A percentile compares a stretch with the other conserved stretches of the same genome.
Conservation (phyloP, 371 early-diverging fungal species). For the Mortierella sp. region DNA sequence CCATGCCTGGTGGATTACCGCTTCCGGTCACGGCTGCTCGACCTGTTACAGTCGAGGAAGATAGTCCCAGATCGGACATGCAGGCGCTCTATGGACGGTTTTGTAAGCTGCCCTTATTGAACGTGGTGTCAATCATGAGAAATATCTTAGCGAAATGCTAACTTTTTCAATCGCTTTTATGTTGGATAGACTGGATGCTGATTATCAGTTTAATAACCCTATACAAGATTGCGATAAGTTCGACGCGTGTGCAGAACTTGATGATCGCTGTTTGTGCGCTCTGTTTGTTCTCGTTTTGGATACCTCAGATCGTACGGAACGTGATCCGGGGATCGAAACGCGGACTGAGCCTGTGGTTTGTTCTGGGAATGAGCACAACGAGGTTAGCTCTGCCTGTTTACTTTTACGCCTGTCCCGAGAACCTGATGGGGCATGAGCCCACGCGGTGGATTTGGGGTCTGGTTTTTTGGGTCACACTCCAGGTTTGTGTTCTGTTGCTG, state of each 20-base stretch:
- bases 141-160: background rate
- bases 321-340: conserved; percentile 70
- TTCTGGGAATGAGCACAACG: conserved; percentile 71
- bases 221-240: conserved; percentile 71
- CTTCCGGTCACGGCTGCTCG: conserved; percentile 44
- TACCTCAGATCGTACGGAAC: conserved; percentile 82
- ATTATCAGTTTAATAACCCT: conserved; percentile 73
- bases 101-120: conserved; percentile 59
- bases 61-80: conserved; percentile 54
- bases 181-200: conserved; percentile 63
- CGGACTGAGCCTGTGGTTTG: conserved; percentile 69
- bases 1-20: conserved; percentile 48
- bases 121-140: no score
- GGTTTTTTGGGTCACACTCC: conserved; percentile 67
- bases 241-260: conserved; percentile 63
- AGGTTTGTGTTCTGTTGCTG: conserved; percentile 68
- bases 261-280: conserved; percentile 63
- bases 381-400: conserved; percentile 76
- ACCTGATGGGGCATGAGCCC: conserved; percentile 64
- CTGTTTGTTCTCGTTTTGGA: conserved; percentile 79
- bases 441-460: conserved; percentile 67
- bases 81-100: conserved; percentile 65
- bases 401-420: conserved; percentile 72
- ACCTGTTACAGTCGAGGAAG: conserved; percentile 28
- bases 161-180: background rate